A percentile compares a stretch with the other conserved stretches of the same genome.
Conservation (phyloP, 305 asterid species). For the Fraxinus sp. region DNA sequence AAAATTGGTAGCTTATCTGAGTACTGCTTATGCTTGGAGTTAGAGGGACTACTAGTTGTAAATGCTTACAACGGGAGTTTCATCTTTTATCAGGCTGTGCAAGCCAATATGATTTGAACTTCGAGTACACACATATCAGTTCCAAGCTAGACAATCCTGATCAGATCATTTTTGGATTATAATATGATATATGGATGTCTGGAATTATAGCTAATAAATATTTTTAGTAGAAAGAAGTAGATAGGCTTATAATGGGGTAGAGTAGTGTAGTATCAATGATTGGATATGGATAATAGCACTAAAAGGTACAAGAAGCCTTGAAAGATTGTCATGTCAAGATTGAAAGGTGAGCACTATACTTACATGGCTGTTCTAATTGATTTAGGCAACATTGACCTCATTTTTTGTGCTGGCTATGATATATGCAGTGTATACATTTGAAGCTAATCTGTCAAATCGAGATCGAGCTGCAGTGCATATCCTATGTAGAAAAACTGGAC, state of each 20-base stretch:
- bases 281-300: neutral
- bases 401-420: slow-evolving; percentile 4
- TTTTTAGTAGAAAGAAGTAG: neutral
- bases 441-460: slow-evolving; percentile 43
- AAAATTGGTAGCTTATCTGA: neutral
- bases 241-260: neutral
- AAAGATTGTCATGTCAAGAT: neutral
- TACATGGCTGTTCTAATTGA: neutral
- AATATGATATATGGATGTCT: neutral
- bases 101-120: neutral
- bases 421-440: slow-evolving; percentile 65
- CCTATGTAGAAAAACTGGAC: slow-evolving; percentile 65
- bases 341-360: neutral
- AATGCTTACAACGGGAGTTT: neutral
- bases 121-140: neutral
- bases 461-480: slow-evolving; percentile 78
- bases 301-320: neutral
- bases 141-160: neutral
- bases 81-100: neutral
- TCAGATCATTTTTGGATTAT: neutral
- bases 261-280: neutral
- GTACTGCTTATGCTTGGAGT: neutral
- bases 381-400: neutral
- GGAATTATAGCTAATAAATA: neutral
- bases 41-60: neutral